A percentile compares a stretch with the other conserved stretches of the same genome.
Conservation (phyloP, 768 basidiomycete species). For the Collybiopsis confluens region DNA sequence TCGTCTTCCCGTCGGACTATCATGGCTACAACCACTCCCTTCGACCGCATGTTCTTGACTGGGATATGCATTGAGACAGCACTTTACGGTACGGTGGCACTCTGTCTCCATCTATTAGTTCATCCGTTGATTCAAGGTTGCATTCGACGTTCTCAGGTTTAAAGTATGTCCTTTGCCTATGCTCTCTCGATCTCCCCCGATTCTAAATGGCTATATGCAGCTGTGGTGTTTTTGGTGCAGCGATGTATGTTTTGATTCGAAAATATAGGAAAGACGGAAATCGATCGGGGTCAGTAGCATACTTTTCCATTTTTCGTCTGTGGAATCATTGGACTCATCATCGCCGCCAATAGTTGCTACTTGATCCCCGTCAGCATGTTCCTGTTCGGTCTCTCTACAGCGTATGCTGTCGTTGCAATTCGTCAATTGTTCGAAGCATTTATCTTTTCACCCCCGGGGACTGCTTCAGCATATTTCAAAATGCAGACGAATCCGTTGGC, state of each 20-base stretch:
- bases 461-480: conserved; percentile 4
- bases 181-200: background rate
- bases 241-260: conserved; percentile 7
- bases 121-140: background rate
- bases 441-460: conserved; percentile 1
- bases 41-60: conserved; percentile 5
- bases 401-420: conserved; percentile 1
- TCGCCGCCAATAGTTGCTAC: background rate
- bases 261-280: background rate
- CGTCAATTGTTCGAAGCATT: conserved; percentile 6
- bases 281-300: background rate
- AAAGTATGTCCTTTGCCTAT: background rate
- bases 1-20: background rate
- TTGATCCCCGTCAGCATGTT: conserved; percentile 2
- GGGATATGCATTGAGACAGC: conserved; percentile 8
- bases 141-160: background rate
- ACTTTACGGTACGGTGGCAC: conserved; percentile 1
- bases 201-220: background rate
- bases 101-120: background rate
- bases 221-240: conserved; percentile 1
- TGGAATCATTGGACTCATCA: background rate
- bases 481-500: conserved; percentile 3
- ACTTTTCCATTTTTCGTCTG: background rate
- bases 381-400: conserved; percentile 5
- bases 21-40: conserved; percentile 2